Base-by-base conservation (phyloP, 106 monocot genomes). In the Dioscorea zingiberensis region DNA sequence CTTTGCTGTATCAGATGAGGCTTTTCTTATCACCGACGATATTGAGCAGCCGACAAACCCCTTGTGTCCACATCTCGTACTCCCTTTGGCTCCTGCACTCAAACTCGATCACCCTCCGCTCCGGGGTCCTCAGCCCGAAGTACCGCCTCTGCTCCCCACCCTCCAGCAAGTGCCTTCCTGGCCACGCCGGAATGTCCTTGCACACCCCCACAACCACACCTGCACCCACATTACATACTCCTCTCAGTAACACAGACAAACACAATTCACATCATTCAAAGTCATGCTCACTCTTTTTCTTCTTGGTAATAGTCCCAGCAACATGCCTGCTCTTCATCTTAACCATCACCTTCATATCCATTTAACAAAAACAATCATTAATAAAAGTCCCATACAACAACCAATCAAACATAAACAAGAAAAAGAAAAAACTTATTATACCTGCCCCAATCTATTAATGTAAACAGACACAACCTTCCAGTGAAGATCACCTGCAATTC, bases 241-340 rank as follows among this genome's bases (percentile, higher is more conserved):
- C n/a, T n/a, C 4, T 38, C 10, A n/a, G n/a, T 38, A 8, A 38
- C 10, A 38, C 38, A 38, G n/a, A 38, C 28, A 60, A 60, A 26
- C 3, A 25, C 16, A 14, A 81, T 84, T 69, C 27, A 26, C 7
- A 97, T 91, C 8, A 4, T 60, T 1, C 21, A 60, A 58, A 1
- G 22, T 21, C 22, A 24, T 56, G 22, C 70, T 68, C 70, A 92
- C 97, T 86, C 71, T 97, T 97, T 29, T 97, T 97, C 81, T 97
- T 97, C 81, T 97, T 97, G 10, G 97, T 92, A 49, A 97, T 86
- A 0, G 97, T 86, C 32, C 92, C 86, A 2, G 88, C 97, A 21
- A 92, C 87, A 78, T 97, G 92, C 68, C 75, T 83, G 64, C 92
- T 92, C 79, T 97, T 97, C 79, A 84, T 97, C 77, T 97, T 97